Base-by-base conservation (phyloP, 75 land plant genomes). In the Pinus albicaulis region DNA sequence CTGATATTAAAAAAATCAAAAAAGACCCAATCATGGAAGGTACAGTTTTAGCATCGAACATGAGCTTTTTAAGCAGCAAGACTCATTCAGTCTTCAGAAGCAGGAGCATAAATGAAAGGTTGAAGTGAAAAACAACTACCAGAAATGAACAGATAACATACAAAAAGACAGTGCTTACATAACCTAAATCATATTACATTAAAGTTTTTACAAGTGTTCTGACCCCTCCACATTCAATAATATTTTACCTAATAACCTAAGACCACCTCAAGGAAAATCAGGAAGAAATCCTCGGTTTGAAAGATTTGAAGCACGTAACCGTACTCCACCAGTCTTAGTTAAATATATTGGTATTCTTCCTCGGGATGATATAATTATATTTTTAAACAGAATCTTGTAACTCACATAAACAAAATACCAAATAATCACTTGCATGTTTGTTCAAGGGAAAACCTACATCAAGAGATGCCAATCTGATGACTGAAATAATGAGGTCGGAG, bases 351-450 rank as follows among this genome's bases (percentile, higher is more conserved):
- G 13, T 34, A 68, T 38, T 68, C 44, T 38, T 68, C n/a, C 71
- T 1, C 8, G 48, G 48, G 48, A 44, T 44, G 10, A 44, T 44
- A 44, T 7, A 44, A 44, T 44, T 44, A 44, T 44, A 44, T 7
- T 44, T 0, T 44, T 7, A 44, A 44, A 7, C 7, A 68, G 22
- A 34, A 41, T 44, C 71, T 36, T 41, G 20, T 41, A 38, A 68
- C 3, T 68, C 11, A 4, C 19, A 68, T 68, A 68, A 38, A 28
- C 17, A 64, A 28, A 64, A 64, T 64, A 64, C 38, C n/a, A 68
- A 68, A 68, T 68, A 68, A n/a, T 68, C 71, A 68, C 22, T 41
- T 68, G 22, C 71, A 68, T 68, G 23, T 68, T 44, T 44, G 71
- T 68, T 34, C 48, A 38, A 41, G 41, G 41, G 44, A 68, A 38